These are phyloP conservation scores for Ceratopteris richardii DNA, from an alignment of 75 land plant genomes.

Conservation along the genomic window DNA sequence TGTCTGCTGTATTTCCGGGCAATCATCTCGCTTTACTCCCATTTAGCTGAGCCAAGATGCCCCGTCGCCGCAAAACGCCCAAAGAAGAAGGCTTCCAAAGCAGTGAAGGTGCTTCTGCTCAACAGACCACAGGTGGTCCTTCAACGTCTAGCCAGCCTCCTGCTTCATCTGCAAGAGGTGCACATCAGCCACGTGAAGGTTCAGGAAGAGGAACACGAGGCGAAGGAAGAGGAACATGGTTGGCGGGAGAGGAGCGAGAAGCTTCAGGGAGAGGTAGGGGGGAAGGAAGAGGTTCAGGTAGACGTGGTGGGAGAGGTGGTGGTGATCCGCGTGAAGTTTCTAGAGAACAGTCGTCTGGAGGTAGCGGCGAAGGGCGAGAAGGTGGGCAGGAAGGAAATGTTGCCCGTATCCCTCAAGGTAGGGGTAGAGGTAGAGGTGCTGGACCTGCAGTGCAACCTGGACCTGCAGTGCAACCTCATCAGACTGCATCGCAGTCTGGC, in stretches of 20 bases:
- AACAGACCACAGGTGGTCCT: neutral
- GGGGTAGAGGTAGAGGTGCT: slow-evolving; percentile 16
- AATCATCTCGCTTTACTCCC: too few relatives aligned
- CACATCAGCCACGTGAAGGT: too few relatives aligned
- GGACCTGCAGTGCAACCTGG: slow-evolving; percentile 1
- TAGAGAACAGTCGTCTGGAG: too few relatives aligned
- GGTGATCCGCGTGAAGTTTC: too few relatives aligned
- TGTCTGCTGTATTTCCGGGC: too few relatives aligned
- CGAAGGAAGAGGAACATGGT: slow-evolving; percentile 4
- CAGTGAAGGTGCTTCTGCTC: too few relatives aligned
- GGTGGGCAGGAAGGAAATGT: too few relatives aligned
- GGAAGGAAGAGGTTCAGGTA: slow-evolving; percentile 9
- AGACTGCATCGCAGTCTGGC: slow-evolving; percentile 11
- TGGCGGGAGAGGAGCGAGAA: neutral
- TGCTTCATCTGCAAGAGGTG: neutral
- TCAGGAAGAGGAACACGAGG: too few relatives aligned
- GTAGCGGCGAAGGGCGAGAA: too few relatives aligned
- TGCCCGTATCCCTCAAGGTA: neutral
- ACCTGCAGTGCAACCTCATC: neutral
- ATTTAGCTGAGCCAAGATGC: slow-evolving; percentile 9
- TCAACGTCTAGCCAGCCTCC: neutral
- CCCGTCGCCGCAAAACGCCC: slow-evolving; percentile 19
- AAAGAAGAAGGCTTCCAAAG: slow-evolving; percentile 16
- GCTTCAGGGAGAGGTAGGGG: slow-evolving; percentile 11
- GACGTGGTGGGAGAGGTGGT: too few relatives aligned